Evolutionary conservation across 495 filamentous ascomycete genomes (phyloP), one percentile per base, ranked within the genome.

Genomic region (Penicillium turbatum): DNA sequence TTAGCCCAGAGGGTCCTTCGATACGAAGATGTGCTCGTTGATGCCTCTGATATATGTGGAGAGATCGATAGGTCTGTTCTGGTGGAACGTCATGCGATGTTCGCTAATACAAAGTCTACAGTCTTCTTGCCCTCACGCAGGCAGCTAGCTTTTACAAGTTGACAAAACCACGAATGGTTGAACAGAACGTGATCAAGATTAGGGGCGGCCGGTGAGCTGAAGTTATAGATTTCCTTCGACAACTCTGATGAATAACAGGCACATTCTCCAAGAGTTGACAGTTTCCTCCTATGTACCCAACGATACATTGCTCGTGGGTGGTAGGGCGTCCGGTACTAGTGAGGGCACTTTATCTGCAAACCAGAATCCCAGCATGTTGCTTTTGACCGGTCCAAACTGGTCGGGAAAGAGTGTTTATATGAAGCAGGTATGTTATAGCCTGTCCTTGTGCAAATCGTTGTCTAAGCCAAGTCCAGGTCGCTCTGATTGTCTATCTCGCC

Each of bases 401-500:
- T 97, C 93, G 0, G 95, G 93, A 7, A 97, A 97, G 65, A 96
- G 90, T 62, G 82, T 97, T 27, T 96, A 96, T 69, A 84, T 98
- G 71, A 97, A 95, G 67, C 93, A 96, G 64, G 83, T 76, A 43
- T 59, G 54, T 6, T 1, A 1, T 7, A 8, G 6, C 5, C 5
- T n/a, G 13, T 21, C 12, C 9, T 27, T 10, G 5, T 19, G 27
- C 17, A 34, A 12, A 40, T 19, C 17, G 36, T 51, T 13, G 29
- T 38, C 19, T 59, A 16, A 57, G 37, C 15, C 27, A 15, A 13
- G 0, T 39, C 6, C 32, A 74, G 69, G 66, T 91, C 48, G 95
- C 93, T n/a, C 67, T 97, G 38, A 95, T 97, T 56, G 86, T 95
- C 17, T 96, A 92, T 62, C 76, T 98, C 63, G 92, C 95, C 9